Conservation (phyloP, 345 rosid species). For the Camelina neglecta region DNA sequence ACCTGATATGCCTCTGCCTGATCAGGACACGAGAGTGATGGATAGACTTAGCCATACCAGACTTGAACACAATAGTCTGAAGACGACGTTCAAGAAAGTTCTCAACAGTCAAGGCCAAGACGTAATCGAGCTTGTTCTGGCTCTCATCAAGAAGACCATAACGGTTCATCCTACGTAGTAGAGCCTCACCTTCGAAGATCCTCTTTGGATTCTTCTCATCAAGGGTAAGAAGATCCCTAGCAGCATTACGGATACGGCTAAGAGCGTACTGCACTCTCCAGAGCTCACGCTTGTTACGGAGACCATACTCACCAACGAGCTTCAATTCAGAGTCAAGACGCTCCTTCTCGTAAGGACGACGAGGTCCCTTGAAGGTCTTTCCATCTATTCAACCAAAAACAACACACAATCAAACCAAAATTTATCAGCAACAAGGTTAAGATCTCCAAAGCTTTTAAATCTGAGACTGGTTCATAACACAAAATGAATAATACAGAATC, state of each 20-base stretch:
- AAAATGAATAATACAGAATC: background rate
- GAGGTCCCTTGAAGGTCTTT: slow-evolving; percentile 65
- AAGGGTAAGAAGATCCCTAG: slow-evolving; percentile 63
- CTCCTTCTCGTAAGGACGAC: slow-evolving; percentile 73
- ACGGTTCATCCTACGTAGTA: slow-evolving; percentile 63
- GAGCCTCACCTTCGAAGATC: slow-evolving; percentile 72
- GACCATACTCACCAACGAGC: slow-evolving; percentile 71
- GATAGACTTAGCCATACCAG: slow-evolving; percentile 75
- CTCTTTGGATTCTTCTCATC: slow-evolving; percentile 66
- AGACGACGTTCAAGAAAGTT: slow-evolving; percentile 75
- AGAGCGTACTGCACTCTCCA: slow-evolving; percentile 70
- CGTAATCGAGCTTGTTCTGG: slow-evolving; percentile 81
- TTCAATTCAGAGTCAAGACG: slow-evolving; percentile 69
- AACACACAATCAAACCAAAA: background rate
- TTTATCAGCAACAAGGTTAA: background rate
- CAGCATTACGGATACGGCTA: slow-evolving; percentile 68
- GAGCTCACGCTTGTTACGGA: slow-evolving; percentile 68
- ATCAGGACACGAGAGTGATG: slow-evolving; percentile 74
- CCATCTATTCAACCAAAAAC: slow-evolving; percentile 46
- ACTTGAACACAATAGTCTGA: slow-evolving; percentile 67
- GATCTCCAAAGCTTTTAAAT: background rate
- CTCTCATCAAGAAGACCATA: slow-evolving; percentile 70
- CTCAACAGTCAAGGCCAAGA: slow-evolving; percentile 71
- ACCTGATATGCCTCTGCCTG: slow-evolving; percentile 76
- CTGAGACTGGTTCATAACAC: too few relatives aligned